Conservation (phyloP, 805 yeast species). For the Diddensiella santjacobensis region DNA sequence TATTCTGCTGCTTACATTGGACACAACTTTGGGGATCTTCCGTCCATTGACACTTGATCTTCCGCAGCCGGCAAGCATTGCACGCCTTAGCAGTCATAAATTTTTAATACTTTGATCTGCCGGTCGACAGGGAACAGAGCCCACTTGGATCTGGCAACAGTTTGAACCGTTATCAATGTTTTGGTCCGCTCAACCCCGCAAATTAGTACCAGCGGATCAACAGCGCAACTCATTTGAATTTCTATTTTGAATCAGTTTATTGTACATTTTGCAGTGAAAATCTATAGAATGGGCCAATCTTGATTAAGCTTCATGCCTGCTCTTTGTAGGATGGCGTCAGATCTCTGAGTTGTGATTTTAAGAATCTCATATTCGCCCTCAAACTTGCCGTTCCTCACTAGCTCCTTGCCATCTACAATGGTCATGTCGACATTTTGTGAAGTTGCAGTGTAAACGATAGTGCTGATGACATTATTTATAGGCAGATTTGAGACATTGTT, state of each 20-base stretch:
- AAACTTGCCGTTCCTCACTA: conserved; percentile 3
- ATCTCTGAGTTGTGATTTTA: not conserved
- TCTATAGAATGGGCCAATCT: not conserved
- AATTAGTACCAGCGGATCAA: too few species aligned
- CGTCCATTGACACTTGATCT: not conserved
- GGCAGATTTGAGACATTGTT: conserved; percentile 1
- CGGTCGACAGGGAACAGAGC: too few species aligned
- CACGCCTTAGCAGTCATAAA: not conserved
- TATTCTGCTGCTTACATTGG: not conserved
- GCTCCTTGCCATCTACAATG: conserved; percentile 6
- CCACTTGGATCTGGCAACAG: too few species aligned
- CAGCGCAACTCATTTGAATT: too few species aligned
- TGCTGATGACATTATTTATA: conserved; percentile 2
- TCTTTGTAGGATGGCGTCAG: not conserved
- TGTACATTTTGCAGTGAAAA: not conserved
- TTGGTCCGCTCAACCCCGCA: too few species aligned
- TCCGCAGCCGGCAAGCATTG: not conserved
- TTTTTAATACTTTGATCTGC: too few species aligned
- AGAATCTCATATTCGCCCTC: conserved; percentile 4
- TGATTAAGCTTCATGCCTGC: not conserved
- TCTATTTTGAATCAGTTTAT: too few species aligned
- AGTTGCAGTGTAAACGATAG: conserved; percentile 6
- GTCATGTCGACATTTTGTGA: conserved; percentile 6
- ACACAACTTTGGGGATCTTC: not conserved
- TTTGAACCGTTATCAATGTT: too few species aligned